Evolutionary conservation across 2,329 filamentous ascomycete species (phyloP).

Genomic region (Microdochium nivale): DNA sequence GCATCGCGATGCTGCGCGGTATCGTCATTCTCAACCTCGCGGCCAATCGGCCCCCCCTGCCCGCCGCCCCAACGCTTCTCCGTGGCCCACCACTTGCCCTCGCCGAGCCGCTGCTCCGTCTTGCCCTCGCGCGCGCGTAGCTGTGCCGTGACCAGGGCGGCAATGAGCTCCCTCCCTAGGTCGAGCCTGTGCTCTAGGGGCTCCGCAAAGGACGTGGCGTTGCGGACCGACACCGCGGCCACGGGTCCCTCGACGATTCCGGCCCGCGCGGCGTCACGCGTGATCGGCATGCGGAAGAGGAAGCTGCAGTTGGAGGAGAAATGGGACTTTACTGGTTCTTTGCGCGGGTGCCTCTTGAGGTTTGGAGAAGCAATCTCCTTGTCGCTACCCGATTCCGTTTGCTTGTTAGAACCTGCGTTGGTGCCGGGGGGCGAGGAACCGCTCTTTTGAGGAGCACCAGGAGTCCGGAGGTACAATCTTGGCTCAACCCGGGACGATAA

Average conservation of each 20-base stretch:
- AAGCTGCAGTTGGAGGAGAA: constrained; percentile 52
- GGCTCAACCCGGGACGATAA: constrained; percentile 48
- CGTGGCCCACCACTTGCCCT: constrained; percentile 53
- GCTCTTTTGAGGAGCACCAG: constrained; percentile 9
- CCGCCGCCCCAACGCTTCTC: constrained; percentile 56
- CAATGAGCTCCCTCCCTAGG: constrained; percentile 51
- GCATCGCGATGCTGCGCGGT: not conserved
- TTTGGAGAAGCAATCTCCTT: not conserved
- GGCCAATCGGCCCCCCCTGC: constrained; percentile 52
- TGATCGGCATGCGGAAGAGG: constrained; percentile 48
- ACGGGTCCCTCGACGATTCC: constrained; percentile 55
- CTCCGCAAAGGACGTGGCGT: constrained; percentile 40
- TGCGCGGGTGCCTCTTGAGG: constrained; percentile 1
- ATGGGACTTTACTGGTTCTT: constrained; percentile 37
- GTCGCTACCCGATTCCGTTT: not conserved
- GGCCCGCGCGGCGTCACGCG: constrained; percentile 50
- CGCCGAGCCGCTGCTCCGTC: constrained; percentile 45
- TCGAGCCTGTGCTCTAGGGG: constrained; percentile 51
- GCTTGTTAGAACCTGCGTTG: not conserved
- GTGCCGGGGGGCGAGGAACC: not conserved
- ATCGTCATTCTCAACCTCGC: constrained; percentile 37
- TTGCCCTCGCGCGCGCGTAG: constrained; percentile 51
- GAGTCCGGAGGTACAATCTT: constrained; percentile 40
- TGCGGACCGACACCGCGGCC: constrained; percentile 49
- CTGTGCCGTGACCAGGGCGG: constrained; percentile 54